These are phyloP conservation scores for Anacardium occidentale DNA, from an alignment of 345 rosid species.

Conservation along the genomic window DNA sequence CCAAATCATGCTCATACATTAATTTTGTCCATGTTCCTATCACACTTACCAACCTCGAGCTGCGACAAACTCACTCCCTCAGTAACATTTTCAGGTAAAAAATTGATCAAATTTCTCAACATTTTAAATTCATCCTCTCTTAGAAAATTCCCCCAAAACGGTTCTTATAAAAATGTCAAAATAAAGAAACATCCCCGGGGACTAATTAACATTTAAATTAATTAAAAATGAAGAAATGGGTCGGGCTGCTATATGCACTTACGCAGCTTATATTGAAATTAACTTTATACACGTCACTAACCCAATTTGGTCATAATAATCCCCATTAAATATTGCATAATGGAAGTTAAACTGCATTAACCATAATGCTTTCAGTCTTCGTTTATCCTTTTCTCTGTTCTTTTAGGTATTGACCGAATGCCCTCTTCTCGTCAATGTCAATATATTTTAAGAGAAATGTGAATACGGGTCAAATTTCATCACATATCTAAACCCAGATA, in stretches of 20 bases:
- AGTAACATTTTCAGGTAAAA: too few species aligned
- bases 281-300: not conserved
- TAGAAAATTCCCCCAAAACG: not conserved
- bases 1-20: too few species aligned
- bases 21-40: too few species aligned
- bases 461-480: conserved; percentile 33
- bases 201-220: too few species aligned
- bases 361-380: conserved; percentile 9
- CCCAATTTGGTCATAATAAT: not conserved
- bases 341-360: conserved; percentile 24
- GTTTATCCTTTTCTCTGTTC: conserved; percentile 20
- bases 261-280: conserved; percentile 25
- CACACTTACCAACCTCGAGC: too few species aligned
- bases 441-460: conserved; percentile 18
- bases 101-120: not conserved
- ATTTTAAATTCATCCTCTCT: not conserved
- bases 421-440: conserved; percentile 20
- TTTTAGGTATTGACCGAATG: conserved; percentile 56
- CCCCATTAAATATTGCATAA: not conserved
- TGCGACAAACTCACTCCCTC: too few species aligned
- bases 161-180: not conserved
- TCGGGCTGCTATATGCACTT: not conserved
- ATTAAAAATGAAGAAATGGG: not conserved
- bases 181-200: not conserved
- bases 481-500: not conserved